Conservation (phyloP, 2,329 filamentous ascomycete genomes). For the Phoma sp. region DNA sequence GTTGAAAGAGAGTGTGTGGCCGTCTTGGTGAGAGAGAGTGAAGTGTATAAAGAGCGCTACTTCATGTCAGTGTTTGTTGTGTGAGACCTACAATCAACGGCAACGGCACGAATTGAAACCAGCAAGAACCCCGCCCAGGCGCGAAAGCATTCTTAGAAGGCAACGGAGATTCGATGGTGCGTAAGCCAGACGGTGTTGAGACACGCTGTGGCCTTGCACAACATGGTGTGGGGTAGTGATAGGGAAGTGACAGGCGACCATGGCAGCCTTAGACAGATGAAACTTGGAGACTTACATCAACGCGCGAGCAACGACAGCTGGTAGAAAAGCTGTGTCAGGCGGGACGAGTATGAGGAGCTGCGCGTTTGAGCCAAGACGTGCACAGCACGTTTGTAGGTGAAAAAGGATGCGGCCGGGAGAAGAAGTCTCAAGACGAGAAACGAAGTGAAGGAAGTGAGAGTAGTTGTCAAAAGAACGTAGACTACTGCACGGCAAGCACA, state of each 20-base stretch:
- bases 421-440: slow-evolving; percentile 7
- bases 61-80: slow-evolving; percentile 18
- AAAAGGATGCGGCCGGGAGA: slow-evolving; percentile 25
- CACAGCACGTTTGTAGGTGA: slow-evolving; percentile 41
- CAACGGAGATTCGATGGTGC: slow-evolving; percentile 17
- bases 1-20: slow-evolving; percentile 14
- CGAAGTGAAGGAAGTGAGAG: slow-evolving; percentile 23
- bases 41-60: slow-evolving; percentile 15
- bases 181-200: slow-evolving; percentile 20
- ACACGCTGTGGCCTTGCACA: slow-evolving; percentile 12
- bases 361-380: slow-evolving; percentile 47
- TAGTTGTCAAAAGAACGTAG: slow-evolving; percentile 22
- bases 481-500: slow-evolving; percentile 28
- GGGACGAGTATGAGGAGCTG: slow-evolving; percentile 30
- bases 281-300: slow-evolving; percentile 45
- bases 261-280: slow-evolving; percentile 22
- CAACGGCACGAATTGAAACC: slow-evolving; percentile 17
- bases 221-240: slow-evolving; percentile 22
- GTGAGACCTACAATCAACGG: slow-evolving; percentile 18
- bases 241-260: slow-evolving; percentile 14
- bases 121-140: slow-evolving; percentile 19
- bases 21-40: slow-evolving; percentile 14
- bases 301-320: slow-evolving; percentile 38
- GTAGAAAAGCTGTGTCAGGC: slow-evolving; percentile 34
- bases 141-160: slow-evolving; percentile 17